These are phyloP conservation scores for Geopyxis carbonaria DNA, from an alignment of 495 filamentous ascomycete species.

Conservation along the genomic window DNA sequence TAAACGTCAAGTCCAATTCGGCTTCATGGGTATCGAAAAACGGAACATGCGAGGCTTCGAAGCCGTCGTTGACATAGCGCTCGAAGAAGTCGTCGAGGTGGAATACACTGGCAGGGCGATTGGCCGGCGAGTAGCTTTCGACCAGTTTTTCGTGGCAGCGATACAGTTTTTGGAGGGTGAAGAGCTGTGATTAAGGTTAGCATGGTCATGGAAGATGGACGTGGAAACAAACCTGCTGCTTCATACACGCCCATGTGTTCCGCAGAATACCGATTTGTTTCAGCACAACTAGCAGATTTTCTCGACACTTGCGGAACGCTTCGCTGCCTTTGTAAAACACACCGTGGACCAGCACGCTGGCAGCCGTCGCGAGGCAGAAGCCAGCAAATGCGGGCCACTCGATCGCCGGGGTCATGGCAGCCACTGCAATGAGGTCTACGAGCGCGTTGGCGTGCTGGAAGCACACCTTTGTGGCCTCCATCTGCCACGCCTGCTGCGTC, in stretches of 20 bases:
- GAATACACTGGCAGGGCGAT: slow-evolving; percentile 33
- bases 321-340: slow-evolving; percentile 43
- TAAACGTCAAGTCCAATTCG: no score
- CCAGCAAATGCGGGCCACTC: slow-evolving; percentile 74
- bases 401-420: slow-evolving; percentile 42
- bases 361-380: slow-evolving; percentile 66
- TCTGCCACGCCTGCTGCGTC: slow-evolving; percentile 81
- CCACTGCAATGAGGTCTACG: slow-evolving; percentile 63
- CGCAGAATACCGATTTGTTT: slow-evolving; percentile 57
- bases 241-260: slow-evolving; percentile 47
- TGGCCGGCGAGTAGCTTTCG: slow-evolving; percentile 47
- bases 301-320: slow-evolving; percentile 2
- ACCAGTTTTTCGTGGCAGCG: slow-evolving; percentile 56
- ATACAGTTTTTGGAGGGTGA: slow-evolving; percentile 56
- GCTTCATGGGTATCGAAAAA: slow-evolving; percentile 2
- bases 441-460: slow-evolving; percentile 79
- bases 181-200: slow-evolving; percentile 26
- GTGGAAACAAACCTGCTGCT: slow-evolving; percentile 1
- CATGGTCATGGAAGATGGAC: not conserved
- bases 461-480: slow-evolving; percentile 70
- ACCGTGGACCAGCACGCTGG: slow-evolving; percentile 71
- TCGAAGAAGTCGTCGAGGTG: slow-evolving; percentile 78
- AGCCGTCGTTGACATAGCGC: slow-evolving; percentile 40
- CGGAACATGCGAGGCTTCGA: slow-evolving; percentile 6
- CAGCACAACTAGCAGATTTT: slow-evolving; percentile 29